Base-by-base conservation (phyloP, 345 rosid genomes). In the Euphorbia peplus region DNA sequence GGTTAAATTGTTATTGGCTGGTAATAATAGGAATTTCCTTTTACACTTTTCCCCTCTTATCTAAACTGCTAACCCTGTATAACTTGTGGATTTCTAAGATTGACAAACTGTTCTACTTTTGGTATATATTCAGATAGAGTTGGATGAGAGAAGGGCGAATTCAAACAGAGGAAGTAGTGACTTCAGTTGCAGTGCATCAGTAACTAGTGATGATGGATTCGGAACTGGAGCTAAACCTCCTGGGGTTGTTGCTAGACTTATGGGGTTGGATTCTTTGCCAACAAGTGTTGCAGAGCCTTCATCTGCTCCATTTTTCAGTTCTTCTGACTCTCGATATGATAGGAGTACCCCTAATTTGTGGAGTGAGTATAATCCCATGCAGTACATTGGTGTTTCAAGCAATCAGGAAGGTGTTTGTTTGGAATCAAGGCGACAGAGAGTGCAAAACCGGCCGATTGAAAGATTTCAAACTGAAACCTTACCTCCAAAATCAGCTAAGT, bases 261-360 rank as follows among this genome's bases (percentile, higher is more conserved):
- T 95, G 99, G 99, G 99, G 69, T 80, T 91, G 79, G 90, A 95
- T 81, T 83, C 90, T 12, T 76, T 95, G 84, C 99, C 99, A 0
- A 77, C 72, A 60, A 82, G 76, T 66, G 78, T 57, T 55, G 73
- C 63, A 0, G 86, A 85, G 62, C 73, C 82, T 35, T 78, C 81
- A 62, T 70, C 75, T 44, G 50, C 80, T 59, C 80, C 83, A 0
- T 76, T 53, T 78, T 73, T 64, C 22, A 77, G 80, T 63, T 78
- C 74, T 42, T 26, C 67, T 74, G 57, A 50, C 73, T 47, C 78
- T 71, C 84, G 54, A 42, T 53, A 54, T 74, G 63, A 76, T 63
- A 77, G 64, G 30, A 78, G 63, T 60, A 55, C 41, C 53, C 75
- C 76, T 44, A 67, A 54, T 70, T 57, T 67, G 59, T 83, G 84